Evolutionary conservation across 2,329 filamentous ascomycete genomes (phyloP), one percentile per base, ranked within the genome.

Genomic region (Emmonsiellopsis sp.): DNA sequence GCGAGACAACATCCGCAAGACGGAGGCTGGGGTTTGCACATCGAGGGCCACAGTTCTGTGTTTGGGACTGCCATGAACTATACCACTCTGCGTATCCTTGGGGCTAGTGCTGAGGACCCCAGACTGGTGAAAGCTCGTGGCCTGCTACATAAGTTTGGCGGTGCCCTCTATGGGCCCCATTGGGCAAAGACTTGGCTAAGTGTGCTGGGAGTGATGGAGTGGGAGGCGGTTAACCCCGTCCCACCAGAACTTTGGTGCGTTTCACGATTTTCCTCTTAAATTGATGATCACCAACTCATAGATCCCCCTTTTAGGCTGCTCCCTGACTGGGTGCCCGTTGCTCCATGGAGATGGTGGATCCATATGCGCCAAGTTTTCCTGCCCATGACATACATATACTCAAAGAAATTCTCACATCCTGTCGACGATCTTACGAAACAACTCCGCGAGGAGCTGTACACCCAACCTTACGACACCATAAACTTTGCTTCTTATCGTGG

Each of bases 151-250:
- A 84, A 85, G 65, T 77, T 97, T 41, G 93, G 93, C 9, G 92
- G 93, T 31, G 89, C 89, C 1, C 76, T 87, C 11, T 84, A 89
- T 63, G 83, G 82, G 1, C 94, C 93, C 20, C 93, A 97, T 67
- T 98, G 93, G 93, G 83, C 83, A n/a, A 98, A 98, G 67, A 94
- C 94, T 70, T 96, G 91, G 90, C 79, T 98, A 46, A 86, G 86
- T 40, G 79, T 94, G 2, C 72, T 98, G 56, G 90, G 90, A 13
- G 80, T 97, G 3, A 84, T 84, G 65, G 76, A 85, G 31, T 98
- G 92, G 90, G 89, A 95, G 53, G 84, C 93, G 55, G 91, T 97
- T 61, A 98, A 97, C 63, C 93, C 93, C 0, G 84, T 93, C 1
- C 93, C 93, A 1, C 88, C 93, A 0, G 93, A 98, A 73, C 70